Conservation (phyloP, 73 alveolate species). For the Paraurostyla sp. region DNA sequence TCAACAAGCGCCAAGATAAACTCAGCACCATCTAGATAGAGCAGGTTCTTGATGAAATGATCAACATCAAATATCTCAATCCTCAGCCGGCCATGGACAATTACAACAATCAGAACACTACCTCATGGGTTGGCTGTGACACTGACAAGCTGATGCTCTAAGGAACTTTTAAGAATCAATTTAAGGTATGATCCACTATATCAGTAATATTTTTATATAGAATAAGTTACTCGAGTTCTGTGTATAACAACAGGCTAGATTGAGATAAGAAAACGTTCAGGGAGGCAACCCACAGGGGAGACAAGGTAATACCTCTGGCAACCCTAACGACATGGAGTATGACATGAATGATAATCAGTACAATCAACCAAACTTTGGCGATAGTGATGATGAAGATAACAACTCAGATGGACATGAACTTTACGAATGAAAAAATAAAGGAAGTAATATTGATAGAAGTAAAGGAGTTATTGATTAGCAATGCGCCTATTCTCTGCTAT, state of each 20-base stretch:
- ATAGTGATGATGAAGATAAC: slow-evolving; percentile 14
- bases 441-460: too few relatives aligned
- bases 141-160: background rate
- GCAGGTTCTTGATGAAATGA: slow-evolving; percentile 65
- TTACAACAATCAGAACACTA: background rate
- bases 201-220: background rate
- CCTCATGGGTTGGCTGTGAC: background rate
- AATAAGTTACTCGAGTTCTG: background rate
- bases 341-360: slow-evolving; percentile 28
- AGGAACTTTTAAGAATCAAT: background rate
- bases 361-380: background rate
- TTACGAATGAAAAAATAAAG: too few relatives aligned
- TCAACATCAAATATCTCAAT: slow-evolving; percentile 21
- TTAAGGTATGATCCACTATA: background rate
- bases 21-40: slow-evolving; percentile 2
- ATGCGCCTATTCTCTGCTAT: too few relatives aligned
- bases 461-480: too few relatives aligned
- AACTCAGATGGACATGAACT: slow-evolving; percentile 31
- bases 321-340: background rate
- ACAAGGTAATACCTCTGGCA: background rate
- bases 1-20: slow-evolving; percentile 5
- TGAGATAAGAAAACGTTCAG: background rate
- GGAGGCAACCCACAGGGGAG: background rate
- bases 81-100: background rate
- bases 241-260: background rate